A percentile compares a stretch with the other conserved stretches of the same genome.
These are phyloP conservation scores for Rhodotorula diobovata DNA, from an alignment of 768 basidiomycete genomes.

Conservation along the genomic window DNA sequence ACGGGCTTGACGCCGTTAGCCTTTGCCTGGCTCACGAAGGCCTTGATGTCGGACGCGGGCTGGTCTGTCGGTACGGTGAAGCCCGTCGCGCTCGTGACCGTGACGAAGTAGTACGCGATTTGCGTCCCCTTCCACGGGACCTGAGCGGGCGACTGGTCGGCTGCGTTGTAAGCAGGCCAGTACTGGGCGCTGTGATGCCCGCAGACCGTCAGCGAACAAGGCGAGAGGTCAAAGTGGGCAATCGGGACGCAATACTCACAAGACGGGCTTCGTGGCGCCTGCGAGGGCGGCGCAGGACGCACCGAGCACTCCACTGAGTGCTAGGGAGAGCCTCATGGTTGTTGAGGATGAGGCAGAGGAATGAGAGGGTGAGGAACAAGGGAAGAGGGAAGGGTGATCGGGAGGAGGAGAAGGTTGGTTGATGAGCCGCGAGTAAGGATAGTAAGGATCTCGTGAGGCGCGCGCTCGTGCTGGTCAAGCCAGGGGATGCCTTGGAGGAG, in stretches of 20 bases:
- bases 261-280: constrained; percentile 5
- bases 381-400: too few species aligned
- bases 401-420: too few species aligned
- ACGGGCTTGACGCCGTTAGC: constrained; percentile 54
- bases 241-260: neutral
- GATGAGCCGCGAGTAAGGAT: too few species aligned
- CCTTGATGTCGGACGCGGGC: neutral
- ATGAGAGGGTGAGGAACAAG: too few species aligned
- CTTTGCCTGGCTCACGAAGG: constrained; percentile 25
- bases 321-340: neutral
- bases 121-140: constrained; percentile 6
- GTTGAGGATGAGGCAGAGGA: too few species aligned
- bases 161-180: constrained; percentile 28
- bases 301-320: constrained; percentile 44
- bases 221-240: neutral
- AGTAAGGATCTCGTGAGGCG: too few species aligned
- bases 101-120: constrained; percentile 33
- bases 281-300: neutral
- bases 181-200: constrained; percentile 5
- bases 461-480: too few species aligned
- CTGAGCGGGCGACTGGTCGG: neutral
- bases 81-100: constrained; percentile 17
- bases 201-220: neutral
- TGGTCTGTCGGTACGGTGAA: constrained; percentile 17
- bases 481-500: too few species aligned